Evolutionary conservation across 2,329 filamentous ascomycete species (phyloP), one percentile per base, ranked within the genome.

Genomic region (Claviceps citrina): DNA sequence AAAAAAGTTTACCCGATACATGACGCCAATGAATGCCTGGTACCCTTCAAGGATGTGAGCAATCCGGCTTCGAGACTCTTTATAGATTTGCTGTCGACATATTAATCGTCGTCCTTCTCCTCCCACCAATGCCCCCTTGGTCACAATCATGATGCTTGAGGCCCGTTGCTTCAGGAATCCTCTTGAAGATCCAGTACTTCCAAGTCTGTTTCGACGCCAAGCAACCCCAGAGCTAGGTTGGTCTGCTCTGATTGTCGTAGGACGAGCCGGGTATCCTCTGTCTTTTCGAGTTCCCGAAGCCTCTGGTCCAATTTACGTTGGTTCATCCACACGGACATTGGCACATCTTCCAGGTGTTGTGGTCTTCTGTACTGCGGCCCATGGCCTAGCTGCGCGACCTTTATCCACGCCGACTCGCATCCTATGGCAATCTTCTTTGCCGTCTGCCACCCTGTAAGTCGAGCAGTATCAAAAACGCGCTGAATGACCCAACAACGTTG

Each of bases 381-480:
- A 34, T 76, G 71, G 0, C 83, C 83, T 49, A 81, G 66, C 45
- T 78, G 71, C 3, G 75, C 81, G 1, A 81, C 78, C 53, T 79
- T 83, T 43, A 73, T 69, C 91, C 91, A 98, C 0, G 77, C 72
- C 3, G 77, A 79, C 58, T 96, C 87, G 56, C 85, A 93, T 1
- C 85, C 86, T 36, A 74, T 69, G 0, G 84, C 84, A 46, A 95
- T 89, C 31, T 86, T 76, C 26, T 76, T 72, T 1, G 85, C 82
- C 1, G 81, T 85, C 51, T 85, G 81, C 82, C 85, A 95, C 0
- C 91, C 91, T 0, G 85, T 94, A 7, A 91, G 67, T 1, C 78
- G 74, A 2, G 81, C 75, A 30, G 93, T 78, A 49, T 85, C 78
- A 49, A 77, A 71, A 41, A 95, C 68, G 22, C 81, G 76, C 26